These are phyloP conservation scores for Tylopilus subfusipes DNA, from an alignment of 768 basidiomycete genomes.

Conservation along the genomic window DNA sequence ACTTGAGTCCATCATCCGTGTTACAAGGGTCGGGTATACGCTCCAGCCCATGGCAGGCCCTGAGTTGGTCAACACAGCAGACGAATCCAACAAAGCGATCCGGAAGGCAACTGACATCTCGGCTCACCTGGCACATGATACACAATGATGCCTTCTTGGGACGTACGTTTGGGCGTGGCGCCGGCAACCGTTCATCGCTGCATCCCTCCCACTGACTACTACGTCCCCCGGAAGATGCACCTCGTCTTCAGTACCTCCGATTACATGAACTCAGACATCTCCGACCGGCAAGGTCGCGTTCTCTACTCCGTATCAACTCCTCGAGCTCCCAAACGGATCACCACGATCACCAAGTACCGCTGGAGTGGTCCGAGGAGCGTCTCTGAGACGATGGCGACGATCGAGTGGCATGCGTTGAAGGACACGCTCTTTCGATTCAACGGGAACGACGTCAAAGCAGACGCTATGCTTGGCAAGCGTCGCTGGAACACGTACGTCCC, in stretches of 20 bases:
- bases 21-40: too few relatives aligned
- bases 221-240: constrained; percentile 10
- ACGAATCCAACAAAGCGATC: background rate
- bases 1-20: too few relatives aligned
- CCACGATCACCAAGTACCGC: constrained; percentile 24
- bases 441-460: constrained; percentile 27
- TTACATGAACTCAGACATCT: constrained; percentile 19
- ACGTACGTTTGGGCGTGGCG: constrained; percentile 1
- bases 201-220: background rate
- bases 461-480: constrained; percentile 20
- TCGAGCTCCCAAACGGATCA: constrained; percentile 11
- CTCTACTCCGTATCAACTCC: constrained; percentile 23
- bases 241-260: constrained; percentile 22
- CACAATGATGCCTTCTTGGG: background rate
- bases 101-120: constrained; percentile 4
- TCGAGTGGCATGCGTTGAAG: constrained; percentile 33
- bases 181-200: background rate
- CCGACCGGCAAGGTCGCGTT: constrained; percentile 15
- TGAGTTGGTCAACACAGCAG: background rate
- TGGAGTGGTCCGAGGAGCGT: constrained; percentile 19
- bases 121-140: constrained; percentile 16
- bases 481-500: constrained; percentile 25
- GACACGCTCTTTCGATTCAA: constrained; percentile 30
- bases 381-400: constrained; percentile 31
- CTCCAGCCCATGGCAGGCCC: background rate